These are phyloP conservation scores for Zygnema cylindricum DNA, from an alignment of 139 green algal genomes.

Conservation along the genomic window DNA sequence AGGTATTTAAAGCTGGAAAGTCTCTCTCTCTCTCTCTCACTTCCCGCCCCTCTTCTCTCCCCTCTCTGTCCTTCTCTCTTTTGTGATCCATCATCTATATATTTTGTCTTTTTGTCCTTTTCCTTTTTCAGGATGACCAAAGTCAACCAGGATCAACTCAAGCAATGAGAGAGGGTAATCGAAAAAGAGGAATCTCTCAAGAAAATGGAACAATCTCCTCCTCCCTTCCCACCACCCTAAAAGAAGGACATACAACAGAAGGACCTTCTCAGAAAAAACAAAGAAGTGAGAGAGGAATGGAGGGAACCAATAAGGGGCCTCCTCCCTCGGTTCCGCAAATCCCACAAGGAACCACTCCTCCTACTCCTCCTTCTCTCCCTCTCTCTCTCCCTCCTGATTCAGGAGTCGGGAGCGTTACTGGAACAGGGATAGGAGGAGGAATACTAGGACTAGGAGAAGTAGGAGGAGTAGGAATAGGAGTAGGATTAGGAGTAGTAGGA, in stretches of 20 bases:
- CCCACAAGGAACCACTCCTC: background rate
- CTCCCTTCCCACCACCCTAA: no score
- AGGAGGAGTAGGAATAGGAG: no score
- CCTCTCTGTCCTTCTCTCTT: background rate
- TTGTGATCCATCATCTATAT: background rate
- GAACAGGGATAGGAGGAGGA: background rate
- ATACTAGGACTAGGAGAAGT: background rate
- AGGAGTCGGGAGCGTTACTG: background rate
- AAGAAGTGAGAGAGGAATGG: no score
- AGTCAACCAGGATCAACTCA: background rate
- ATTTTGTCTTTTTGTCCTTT: background rate
- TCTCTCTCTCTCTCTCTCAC: background rate
- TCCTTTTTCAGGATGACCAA: background rate
- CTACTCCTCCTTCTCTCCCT: background rate
- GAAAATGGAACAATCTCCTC: background rate
- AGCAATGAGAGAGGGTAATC: no score
- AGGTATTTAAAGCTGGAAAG: no score
- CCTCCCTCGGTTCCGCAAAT: no score
- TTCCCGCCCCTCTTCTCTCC: background rate
- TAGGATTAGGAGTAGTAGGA: no score
- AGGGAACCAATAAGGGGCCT: no score
- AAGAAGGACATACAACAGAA: no score
- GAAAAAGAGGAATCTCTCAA: background rate
- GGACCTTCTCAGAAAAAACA: no score
- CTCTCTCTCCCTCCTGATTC: background rate